Conservation (phyloP, 768 basidiomycete genomes). For the Asterophora lycoperdoides region DNA sequence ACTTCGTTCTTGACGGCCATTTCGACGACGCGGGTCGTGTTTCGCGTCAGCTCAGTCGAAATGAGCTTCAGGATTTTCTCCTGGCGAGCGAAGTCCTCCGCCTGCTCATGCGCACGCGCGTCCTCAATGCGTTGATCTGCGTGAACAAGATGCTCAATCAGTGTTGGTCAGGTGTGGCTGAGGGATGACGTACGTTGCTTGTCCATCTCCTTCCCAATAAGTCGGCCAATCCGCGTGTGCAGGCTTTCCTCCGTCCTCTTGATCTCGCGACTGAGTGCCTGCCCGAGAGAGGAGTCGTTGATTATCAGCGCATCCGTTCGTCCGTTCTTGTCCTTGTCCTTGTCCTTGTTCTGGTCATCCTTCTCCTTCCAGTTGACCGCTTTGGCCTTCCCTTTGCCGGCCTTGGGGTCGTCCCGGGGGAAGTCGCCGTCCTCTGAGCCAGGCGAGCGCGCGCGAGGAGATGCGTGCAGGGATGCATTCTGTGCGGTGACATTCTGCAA, state of each 20-base stretch:
- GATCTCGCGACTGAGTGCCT: slow-evolving; percentile 70
- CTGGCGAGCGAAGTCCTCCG: slow-evolving; percentile 78
- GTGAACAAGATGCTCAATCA: slow-evolving; percentile 1
- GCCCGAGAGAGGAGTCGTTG: slow-evolving; percentile 53
- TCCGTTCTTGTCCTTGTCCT: slow-evolving; percentile 29
- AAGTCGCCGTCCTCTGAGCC: slow-evolving; percentile 72
- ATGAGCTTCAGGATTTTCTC: slow-evolving; percentile 89
- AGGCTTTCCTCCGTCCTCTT: slow-evolving; percentile 79
- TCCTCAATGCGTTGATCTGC: slow-evolving; percentile 84
- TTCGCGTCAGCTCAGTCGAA: slow-evolving; percentile 80
- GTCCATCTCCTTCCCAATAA: slow-evolving; percentile 85
- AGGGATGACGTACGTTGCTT: slow-evolving; percentile 66
- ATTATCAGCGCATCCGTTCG: slow-evolving; percentile 32
- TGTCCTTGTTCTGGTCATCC: slow-evolving; percentile 34
- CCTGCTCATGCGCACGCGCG: slow-evolving; percentile 69
- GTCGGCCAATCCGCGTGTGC: slow-evolving; percentile 68
- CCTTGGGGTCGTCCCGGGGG: slow-evolving; percentile 55
- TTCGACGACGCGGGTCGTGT: slow-evolving; percentile 86
- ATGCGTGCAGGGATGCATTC: slow-evolving; percentile 16
- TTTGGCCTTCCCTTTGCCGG: slow-evolving; percentile 65
- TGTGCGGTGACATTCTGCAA: slow-evolving; percentile 16
- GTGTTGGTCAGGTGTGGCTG: not conserved
- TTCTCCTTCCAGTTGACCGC: slow-evolving; percentile 52
- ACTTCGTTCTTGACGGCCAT: slow-evolving; percentile 84
- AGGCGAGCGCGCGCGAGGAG: slow-evolving; percentile 56